Evolutionary conservation across 169 alveolate species (phyloP).

Genomic region (Theileria luwenshuni): DNA sequence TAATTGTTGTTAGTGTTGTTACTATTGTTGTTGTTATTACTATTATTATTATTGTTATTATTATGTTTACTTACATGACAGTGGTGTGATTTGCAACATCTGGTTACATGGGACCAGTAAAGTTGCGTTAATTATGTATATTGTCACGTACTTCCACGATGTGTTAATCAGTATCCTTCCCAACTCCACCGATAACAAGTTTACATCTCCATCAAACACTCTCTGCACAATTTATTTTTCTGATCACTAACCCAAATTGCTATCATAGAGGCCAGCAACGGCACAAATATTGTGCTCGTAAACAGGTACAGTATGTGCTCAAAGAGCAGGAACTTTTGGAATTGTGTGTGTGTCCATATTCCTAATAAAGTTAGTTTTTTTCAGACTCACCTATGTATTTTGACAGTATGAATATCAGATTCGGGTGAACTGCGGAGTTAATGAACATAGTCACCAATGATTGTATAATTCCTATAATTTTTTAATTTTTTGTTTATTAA

Average conservation of each 20-base stretch:
- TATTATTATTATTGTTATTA: not conserved
- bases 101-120: conserved; percentile 61
- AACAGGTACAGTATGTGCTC: conserved; percentile 62
- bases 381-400: conserved; percentile 36
- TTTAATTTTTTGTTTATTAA: too few species aligned
- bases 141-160: conserved; percentile 65
- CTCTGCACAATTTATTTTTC: conserved; percentile 6
- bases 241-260: conserved; percentile 61
- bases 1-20: conserved; percentile 25
- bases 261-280: conserved; percentile 66
- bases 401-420: conserved; percentile 47
- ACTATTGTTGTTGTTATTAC: too few species aligned
- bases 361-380: conserved; percentile 15
- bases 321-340: conserved; percentile 61
- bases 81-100: conserved; percentile 60
- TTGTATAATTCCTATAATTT: conserved; percentile 42
- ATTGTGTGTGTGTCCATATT: conserved; percentile 58
- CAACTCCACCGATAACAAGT: conserved; percentile 53
- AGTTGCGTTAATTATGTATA: conserved; percentile 61
- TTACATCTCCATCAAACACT: conserved; percentile 60
- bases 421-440: conserved; percentile 65
- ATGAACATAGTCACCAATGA: conserved; percentile 54
- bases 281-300: conserved; percentile 63
- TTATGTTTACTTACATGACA: conserved; percentile 23
- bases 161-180: conserved; percentile 60